Percentiles rank a stretch among this genome's conserved stretches.
phyloP scores from a whole-genome alignment of 2,329 filamentous ascomycete genomes.

The Myriosclerotinia curreyana region DNA sequence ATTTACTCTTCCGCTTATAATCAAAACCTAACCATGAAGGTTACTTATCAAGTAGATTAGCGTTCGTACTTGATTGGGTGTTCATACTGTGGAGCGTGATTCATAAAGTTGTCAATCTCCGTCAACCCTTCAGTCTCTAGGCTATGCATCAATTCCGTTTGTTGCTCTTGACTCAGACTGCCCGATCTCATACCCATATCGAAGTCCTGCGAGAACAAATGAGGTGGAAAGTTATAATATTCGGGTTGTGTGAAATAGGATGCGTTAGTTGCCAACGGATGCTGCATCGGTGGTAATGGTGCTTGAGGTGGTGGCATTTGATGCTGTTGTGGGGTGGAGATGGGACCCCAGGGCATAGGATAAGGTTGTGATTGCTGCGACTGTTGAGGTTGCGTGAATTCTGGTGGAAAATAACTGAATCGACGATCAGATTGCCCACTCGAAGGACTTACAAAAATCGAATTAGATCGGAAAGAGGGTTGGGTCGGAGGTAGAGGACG shows the following conservation, averaged over 20 bases:
- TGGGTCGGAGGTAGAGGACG: slow-evolving; percentile 30
- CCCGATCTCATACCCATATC: slow-evolving; percentile 54
- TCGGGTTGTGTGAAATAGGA: slow-evolving; percentile 36
- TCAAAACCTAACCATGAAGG: slow-evolving; percentile 15
- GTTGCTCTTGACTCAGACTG: slow-evolving; percentile 74
- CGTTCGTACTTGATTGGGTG: slow-evolving; percentile 32
- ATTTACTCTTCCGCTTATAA: not conserved
- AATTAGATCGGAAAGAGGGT: slow-evolving; percentile 62
- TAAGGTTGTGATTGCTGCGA: slow-evolving; percentile 34
- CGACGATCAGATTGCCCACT: slow-evolving; percentile 53
- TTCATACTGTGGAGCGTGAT: slow-evolving; percentile 35
- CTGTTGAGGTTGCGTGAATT: slow-evolving; percentile 40
- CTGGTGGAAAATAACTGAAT: slow-evolving; percentile 63
- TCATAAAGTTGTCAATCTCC: slow-evolving; percentile 61
- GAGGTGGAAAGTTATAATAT: slow-evolving; percentile 35
- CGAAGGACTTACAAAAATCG: slow-evolving; percentile 61
- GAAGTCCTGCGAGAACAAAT: slow-evolving; percentile 43
- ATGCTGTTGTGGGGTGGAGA: slow-evolving; percentile 23
- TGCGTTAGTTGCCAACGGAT: slow-evolving; percentile 31
- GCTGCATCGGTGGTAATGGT: slow-evolving; percentile 23
- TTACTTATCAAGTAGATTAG: slow-evolving; percentile 24
- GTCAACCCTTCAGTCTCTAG: slow-evolving; percentile 67
- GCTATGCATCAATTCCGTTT: slow-evolving; percentile 76
- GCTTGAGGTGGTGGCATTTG: slow-evolving; percentile 24
- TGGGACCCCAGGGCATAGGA: slow-evolving; percentile 36